Percentiles rank a stretch among this genome's conserved stretches.
phyloP scores from a whole-genome alignment of 306 rosid species.

The Fagus crenata region DNA sequence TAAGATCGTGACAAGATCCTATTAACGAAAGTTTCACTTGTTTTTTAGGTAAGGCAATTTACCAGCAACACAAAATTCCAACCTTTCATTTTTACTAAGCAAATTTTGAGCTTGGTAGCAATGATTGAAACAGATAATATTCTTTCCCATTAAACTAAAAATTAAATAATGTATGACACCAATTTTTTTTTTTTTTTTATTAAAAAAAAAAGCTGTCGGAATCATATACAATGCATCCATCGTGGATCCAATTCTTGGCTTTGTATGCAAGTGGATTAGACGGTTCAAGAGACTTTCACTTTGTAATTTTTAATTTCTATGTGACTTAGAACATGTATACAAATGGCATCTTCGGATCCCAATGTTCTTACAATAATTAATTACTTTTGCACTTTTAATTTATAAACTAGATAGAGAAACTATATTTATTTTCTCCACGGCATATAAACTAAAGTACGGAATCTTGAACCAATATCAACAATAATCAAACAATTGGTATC shows the following conservation, averaged over 20 bases:
- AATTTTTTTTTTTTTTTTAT: background rate
- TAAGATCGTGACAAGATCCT: too few relatives aligned
- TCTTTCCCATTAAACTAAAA: background rate
- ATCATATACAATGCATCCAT: constrained; percentile 27
- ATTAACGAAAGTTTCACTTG: too few relatives aligned
- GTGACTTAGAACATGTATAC: background rate
- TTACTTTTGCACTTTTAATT: constrained; percentile 4
- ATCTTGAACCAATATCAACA: background rate
- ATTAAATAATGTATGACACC: background rate
- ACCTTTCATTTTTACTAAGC: too few relatives aligned
- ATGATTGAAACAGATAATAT: background rate
- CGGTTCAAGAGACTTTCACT: constrained; percentile 21
- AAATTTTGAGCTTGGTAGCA: background rate
- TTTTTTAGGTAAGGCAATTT: too few relatives aligned
- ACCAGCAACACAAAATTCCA: too few relatives aligned
- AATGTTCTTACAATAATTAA: constrained; percentile 33
- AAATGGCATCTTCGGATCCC: constrained; percentile 44
- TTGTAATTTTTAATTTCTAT: constrained; percentile 1
- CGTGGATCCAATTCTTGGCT: constrained; percentile 41
- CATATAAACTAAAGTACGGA: background rate
- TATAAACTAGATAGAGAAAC: too few relatives aligned
- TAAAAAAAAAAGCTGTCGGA: background rate
- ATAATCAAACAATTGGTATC: too few relatives aligned
- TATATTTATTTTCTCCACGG: background rate
- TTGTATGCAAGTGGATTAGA: constrained; percentile 26